Percentiles rank a stretch among this genome's conserved stretches.
phyloP scores from a whole-genome alignment of 805 yeast species.

The Saturnispora galanensis region DNA sequence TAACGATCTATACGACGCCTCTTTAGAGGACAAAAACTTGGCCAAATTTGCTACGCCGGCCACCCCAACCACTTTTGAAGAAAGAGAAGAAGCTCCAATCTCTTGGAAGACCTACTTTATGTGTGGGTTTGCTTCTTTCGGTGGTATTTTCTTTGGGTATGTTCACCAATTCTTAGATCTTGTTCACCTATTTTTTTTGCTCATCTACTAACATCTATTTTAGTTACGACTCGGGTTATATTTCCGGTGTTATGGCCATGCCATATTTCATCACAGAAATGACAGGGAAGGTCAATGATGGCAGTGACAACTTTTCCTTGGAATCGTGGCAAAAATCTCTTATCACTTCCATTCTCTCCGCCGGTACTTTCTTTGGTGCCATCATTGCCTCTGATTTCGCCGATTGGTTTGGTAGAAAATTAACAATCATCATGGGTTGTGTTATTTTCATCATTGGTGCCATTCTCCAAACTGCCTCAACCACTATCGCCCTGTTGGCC shows the following conservation, averaged over 20 bases:
- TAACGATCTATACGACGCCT: neutral
- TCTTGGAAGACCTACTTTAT: constrained; percentile 26
- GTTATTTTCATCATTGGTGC: constrained; percentile 38
- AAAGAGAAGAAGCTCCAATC: constrained; percentile 27
- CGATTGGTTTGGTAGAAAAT: constrained; percentile 36
- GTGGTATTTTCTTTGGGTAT: constrained; percentile 50
- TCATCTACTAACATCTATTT: too few relatives aligned
- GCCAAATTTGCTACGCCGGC: neutral
- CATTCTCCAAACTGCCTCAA: constrained; percentile 35
- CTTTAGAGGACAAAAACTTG: neutral
- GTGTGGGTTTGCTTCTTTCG: constrained; percentile 56
- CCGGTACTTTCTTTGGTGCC: constrained; percentile 64
- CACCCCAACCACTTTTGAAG: constrained; percentile 1
- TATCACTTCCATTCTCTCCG: constrained; percentile 61
- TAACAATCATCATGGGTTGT: constrained; percentile 35
- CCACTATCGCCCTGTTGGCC: constrained; percentile 39
- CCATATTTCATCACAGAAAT: constrained; percentile 26
- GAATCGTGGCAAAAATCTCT: constrained; percentile 28
- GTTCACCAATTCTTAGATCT: neutral
- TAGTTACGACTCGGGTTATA: constrained; percentile 52
- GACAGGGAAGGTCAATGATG: constrained; percentile 17
- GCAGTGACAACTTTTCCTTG: constrained; percentile 14
- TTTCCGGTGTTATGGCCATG: constrained; percentile 59
- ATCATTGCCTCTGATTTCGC: constrained; percentile 46
- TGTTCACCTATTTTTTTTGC: too few relatives aligned